A percentile compares a stretch with the other conserved stretches of the same genome.
Conservation (phyloP, 1,284 basidiomycete genomes). For the Xerocomus amazonicus region DNA sequence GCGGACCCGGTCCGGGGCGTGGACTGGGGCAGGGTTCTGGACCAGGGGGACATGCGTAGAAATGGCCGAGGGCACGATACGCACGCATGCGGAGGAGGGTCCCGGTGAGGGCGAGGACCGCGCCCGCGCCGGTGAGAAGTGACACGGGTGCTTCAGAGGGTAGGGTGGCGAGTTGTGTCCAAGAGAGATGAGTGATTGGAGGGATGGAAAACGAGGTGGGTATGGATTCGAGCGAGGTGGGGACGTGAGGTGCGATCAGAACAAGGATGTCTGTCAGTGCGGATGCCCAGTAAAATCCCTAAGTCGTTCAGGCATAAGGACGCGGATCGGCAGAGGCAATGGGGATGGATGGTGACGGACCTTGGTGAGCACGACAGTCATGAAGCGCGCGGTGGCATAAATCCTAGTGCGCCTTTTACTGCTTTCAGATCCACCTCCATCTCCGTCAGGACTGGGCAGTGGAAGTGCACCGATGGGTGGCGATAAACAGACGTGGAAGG, state of each 20-base stretch:
- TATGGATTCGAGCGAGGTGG: not conserved
- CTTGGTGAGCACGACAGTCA: slow-evolving; percentile 13
- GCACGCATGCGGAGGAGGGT: slow-evolving; percentile 20
- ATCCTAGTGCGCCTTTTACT: not conserved
- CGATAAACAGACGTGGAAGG: slow-evolving; percentile 24
- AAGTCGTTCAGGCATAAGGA: not conserved
- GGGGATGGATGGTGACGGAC: slow-evolving; percentile 1
- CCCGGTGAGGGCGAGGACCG: slow-evolving; percentile 14
- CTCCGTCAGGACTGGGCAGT: not conserved
- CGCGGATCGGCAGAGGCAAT: not conserved
- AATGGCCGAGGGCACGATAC: slow-evolving; percentile 21
- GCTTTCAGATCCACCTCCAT: too few species aligned
- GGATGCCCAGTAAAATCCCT: slow-evolving; percentile 25
- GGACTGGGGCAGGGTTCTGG: slow-evolving; percentile 5
- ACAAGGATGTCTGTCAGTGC: slow-evolving; percentile 14
- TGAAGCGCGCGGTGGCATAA: slow-evolving; percentile 7
- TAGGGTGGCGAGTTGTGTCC: not conserved
- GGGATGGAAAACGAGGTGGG: not conserved
- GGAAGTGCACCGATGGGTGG: slow-evolving; percentile 2
- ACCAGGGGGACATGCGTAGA: slow-evolving; percentile 24
- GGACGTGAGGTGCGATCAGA: slow-evolving; percentile 11
- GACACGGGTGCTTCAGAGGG: not conserved
- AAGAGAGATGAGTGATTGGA: not conserved
- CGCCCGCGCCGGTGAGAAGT: slow-evolving; percentile 9
- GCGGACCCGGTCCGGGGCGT: not conserved